Percentiles rank a stretch among this genome's conserved stretches.
These are phyloP conservation scores for Nothomitra cinnamomea DNA, from an alignment of 2,329 filamentous ascomycete genomes.

Conservation along the genomic window DNA sequence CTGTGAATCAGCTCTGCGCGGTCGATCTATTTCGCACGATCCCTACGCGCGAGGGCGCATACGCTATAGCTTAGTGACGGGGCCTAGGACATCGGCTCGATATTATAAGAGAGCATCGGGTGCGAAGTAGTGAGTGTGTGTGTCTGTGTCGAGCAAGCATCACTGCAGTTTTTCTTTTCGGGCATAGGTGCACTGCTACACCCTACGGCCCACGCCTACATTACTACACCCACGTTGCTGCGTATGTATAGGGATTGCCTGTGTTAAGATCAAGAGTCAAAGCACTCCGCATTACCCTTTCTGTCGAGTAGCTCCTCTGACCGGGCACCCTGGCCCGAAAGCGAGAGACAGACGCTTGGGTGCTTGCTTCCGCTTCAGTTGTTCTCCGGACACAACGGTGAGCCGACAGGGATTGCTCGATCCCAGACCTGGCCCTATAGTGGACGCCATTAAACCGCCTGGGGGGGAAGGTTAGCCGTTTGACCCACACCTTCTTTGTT, in stretches of 20 bases:
- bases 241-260: not conserved
- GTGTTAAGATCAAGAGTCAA: not conserved
- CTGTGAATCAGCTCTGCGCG: not conserved
- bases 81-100: not conserved
- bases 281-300: not conserved
- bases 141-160: not conserved
- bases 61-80: no score
- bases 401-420: not conserved
- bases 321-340: not conserved
- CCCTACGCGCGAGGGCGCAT: not conserved
- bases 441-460: not conserved
- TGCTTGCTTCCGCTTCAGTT: constrained; percentile 1
- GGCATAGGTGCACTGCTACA: no score
- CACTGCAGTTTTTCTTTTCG: not conserved
- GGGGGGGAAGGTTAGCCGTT: not conserved
- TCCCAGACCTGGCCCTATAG: not conserved
- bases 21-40: not conserved
- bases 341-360: not conserved
- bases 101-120: not conserved
- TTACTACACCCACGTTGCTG: not conserved
- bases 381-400: not conserved
- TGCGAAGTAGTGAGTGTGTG: no score
- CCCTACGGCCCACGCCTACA: no score
- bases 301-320: not conserved
- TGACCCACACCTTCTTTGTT: not conserved